Evolutionary conservation across 2,329 filamentous ascomycete genomes (phyloP).

Genomic region (Xylariaceae sp.): DNA sequence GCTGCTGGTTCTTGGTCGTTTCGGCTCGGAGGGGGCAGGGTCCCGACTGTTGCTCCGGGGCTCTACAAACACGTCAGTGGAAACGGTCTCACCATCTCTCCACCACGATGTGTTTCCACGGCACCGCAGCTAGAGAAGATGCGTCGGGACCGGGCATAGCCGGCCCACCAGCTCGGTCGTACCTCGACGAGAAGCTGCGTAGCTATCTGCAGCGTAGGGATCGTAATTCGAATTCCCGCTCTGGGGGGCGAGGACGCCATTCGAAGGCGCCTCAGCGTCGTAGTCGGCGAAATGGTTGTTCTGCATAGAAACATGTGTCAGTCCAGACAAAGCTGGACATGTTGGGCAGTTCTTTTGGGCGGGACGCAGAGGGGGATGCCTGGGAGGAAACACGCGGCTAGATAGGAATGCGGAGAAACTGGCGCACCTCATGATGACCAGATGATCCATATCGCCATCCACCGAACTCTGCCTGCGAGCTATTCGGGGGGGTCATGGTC

Average conservation of each 20-base stretch:
- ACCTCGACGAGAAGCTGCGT: conserved; percentile 20
- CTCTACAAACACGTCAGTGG: conserved; percentile 16
- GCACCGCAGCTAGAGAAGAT: no score
- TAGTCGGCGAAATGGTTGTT: conserved; percentile 17
- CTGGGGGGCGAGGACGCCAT: conserved; percentile 8
- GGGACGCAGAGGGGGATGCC: background rate
- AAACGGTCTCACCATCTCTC: background rate
- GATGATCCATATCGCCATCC: conserved; percentile 31
- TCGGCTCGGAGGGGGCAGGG: conserved; percentile 2
- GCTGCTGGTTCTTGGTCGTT: conserved; percentile 7
- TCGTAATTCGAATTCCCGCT: conserved; percentile 17
- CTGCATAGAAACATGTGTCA: conserved; percentile 10
- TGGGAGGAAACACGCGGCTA: no score
- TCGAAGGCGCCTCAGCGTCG: conserved; percentile 14
- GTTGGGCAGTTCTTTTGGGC: background rate
- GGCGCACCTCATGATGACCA: conserved; percentile 21
- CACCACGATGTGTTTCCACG: no score
- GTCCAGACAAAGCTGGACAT: background rate
- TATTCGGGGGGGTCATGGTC: conserved; percentile 41
- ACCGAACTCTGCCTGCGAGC: conserved; percentile 39
- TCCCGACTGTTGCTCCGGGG: conserved; percentile 13
- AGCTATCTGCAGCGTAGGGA: conserved; percentile 15
- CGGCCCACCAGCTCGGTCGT: conserved; percentile 3
- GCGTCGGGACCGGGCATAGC: no score
- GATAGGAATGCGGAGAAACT: background rate